Evolutionary conservation across 768 basidiomycete genomes (phyloP).

Genomic region (Tricholoma saponaceum): DNA sequence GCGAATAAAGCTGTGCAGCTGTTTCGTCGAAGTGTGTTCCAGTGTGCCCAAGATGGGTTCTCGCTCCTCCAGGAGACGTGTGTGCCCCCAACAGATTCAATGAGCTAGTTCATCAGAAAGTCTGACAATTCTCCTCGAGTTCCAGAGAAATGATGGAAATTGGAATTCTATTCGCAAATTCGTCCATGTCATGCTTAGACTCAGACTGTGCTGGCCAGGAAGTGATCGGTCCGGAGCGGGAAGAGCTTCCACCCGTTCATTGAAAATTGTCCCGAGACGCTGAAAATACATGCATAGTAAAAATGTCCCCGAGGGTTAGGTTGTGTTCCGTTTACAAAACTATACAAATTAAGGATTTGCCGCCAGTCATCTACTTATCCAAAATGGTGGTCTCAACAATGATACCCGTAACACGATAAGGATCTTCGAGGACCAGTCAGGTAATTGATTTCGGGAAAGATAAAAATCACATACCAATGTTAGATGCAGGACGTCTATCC

Average conservation of each 20-base stretch:
- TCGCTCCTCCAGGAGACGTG: conserved; percentile 70
- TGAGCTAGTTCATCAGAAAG: conserved; percentile 57
- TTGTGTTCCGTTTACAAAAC: conserved; percentile 2
- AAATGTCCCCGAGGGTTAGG: neutral
- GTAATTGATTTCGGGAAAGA: conserved; percentile 3
- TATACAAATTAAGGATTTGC: conserved; percentile 1
- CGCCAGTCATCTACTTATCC: conserved; percentile 41
- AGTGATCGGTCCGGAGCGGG: no score
- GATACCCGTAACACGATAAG: conserved; percentile 90
- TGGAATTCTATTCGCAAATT: conserved; percentile 33
- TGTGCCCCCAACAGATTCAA: conserved; percentile 63
- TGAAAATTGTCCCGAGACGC: no score
- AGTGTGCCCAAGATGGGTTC: conserved; percentile 64
- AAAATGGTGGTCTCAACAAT: conserved; percentile 85
- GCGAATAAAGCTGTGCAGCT: conserved; percentile 70
- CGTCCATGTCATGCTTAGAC: conserved; percentile 26
- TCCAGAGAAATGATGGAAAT: conserved; percentile 57
- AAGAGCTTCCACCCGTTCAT: no score
- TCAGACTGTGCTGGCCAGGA: no score
- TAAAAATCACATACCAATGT: conserved; percentile 71
- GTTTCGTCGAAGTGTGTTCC: conserved; percentile 72
- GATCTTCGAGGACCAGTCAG: conserved; percentile 47
- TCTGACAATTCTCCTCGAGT: conserved; percentile 55
- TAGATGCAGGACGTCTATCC: conserved; percentile 96
- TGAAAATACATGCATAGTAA: neutral